These are phyloP conservation scores for Taiwanofungus camphoratus DNA, from an alignment of 1,284 basidiomycete species.

Conservation along the genomic window DNA sequence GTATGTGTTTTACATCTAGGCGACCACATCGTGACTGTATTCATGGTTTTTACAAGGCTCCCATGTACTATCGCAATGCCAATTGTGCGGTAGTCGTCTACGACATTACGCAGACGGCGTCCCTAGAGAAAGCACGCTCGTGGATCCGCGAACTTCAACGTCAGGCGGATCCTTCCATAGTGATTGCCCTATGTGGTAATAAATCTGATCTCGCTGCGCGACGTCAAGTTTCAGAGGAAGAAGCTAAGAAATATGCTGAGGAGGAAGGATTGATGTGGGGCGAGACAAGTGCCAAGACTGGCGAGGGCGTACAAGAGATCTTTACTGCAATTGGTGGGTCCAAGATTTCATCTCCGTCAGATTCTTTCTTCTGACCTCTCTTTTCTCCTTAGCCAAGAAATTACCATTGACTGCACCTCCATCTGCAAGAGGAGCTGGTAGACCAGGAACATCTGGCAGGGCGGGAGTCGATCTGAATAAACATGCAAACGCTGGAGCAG, in stretches of 20 bases:
- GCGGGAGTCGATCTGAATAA: conserved; percentile 74
- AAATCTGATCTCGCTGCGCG: conserved; percentile 84
- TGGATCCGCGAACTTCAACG: conserved; percentile 97
- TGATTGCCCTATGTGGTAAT: conserved; percentile 95
- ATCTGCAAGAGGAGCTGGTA: conserved; percentile 47
- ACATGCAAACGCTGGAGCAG: conserved; percentile 41
- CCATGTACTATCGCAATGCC: conserved; percentile 91
- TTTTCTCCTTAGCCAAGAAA: conserved; percentile 81
- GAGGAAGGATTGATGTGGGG: conserved; percentile 95
- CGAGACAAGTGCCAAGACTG: conserved; percentile 93
- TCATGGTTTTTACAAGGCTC: conserved; percentile 51
- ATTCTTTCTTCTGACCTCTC: no score
- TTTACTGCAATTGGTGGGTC: conserved; percentile 81
- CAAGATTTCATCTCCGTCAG: conserved; percentile 5
- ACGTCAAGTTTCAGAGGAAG: conserved; percentile 77
- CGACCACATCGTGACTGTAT: conserved; percentile 12
- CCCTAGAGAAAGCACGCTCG: conserved; percentile 92
- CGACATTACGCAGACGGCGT: conserved; percentile 80
- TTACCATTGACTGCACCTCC: conserved; percentile 70
- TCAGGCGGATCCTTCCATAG: conserved; percentile 94
- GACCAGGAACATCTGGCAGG: conserved; percentile 39
- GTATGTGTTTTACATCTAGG: conserved; percentile 14
- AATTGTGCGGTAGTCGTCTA: conserved; percentile 86
- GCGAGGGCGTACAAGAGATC: conserved; percentile 85
- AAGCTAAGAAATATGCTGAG: conserved; percentile 90